phyloP scores from a whole-genome alignment of 371 early-diverging fungal genomes.

The Lichtheimia ornata region DNA sequence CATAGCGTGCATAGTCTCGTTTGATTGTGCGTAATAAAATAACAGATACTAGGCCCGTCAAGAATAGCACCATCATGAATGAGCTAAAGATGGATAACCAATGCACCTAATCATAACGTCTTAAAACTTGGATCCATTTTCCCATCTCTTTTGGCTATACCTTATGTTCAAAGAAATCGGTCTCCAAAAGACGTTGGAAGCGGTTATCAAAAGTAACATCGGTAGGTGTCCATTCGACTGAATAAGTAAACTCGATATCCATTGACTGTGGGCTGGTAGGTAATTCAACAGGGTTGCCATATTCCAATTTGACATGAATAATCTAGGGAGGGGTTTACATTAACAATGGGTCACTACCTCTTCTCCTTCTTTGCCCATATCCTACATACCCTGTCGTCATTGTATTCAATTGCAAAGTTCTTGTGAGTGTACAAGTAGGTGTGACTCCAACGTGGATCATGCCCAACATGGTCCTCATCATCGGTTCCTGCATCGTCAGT shows the following conservation, averaged over 20 bases:
- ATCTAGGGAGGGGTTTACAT: slow-evolving; percentile 36
- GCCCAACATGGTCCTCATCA: slow-evolving; percentile 14
- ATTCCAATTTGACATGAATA: slow-evolving; percentile 50
- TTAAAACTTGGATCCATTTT: not conserved
- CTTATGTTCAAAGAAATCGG: slow-evolving; percentile 80
- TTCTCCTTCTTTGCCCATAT: not conserved
- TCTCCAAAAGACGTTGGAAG: slow-evolving; percentile 71
- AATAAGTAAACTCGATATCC: slow-evolving; percentile 72
- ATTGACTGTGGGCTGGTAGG: slow-evolving; percentile 14
- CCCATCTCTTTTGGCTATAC: slow-evolving; percentile 28
- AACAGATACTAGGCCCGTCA: slow-evolving; percentile 75
- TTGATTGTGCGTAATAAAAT: slow-evolving; percentile 76
- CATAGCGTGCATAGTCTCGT: slow-evolving; percentile 80
- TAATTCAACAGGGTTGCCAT: slow-evolving; percentile 41
- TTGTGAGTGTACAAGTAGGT: slow-evolving; percentile 65
- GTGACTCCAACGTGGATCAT: slow-evolving; percentile 27
- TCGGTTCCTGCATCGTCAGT: too few species aligned
- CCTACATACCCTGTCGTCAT: slow-evolving; percentile 45
- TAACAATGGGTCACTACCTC: not conserved
- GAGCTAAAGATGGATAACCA: slow-evolving; percentile 88
- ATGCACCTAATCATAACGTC: slow-evolving; percentile 60
- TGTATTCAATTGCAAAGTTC: slow-evolving; percentile 62
- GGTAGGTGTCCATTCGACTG: slow-evolving; percentile 67
- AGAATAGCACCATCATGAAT: slow-evolving; percentile 81
- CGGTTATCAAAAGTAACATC: slow-evolving; percentile 60